Percentiles rank a stretch among this genome's conserved stretches.
phyloP scores from a whole-genome alignment of 2,329 filamentous ascomycete genomes.

The Cytospora paraplurivora region DNA sequence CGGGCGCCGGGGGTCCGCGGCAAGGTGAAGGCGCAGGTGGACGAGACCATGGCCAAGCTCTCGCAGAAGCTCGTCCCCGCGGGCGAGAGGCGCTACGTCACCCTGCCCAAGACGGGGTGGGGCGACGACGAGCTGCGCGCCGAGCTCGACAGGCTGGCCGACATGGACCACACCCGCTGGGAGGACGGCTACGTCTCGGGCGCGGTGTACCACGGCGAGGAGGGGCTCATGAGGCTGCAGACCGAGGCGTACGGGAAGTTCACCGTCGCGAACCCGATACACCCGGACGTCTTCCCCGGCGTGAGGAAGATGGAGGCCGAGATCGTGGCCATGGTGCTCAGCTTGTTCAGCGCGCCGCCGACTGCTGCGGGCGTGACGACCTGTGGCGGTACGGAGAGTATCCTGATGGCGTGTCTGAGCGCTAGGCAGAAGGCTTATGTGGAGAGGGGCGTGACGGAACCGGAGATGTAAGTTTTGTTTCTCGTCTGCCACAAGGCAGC shows the following conservation, averaged over 20 bases:
- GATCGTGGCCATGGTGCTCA: slow-evolving; percentile 91
- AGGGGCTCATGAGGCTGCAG: slow-evolving; percentile 79
- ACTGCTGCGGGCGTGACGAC: slow-evolving; percentile 86
- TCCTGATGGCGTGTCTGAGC: slow-evolving; percentile 90
- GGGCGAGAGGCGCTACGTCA: slow-evolving; percentile 71
- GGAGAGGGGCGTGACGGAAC: slow-evolving; percentile 86
- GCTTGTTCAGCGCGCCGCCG: slow-evolving; percentile 86
- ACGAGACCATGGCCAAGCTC: slow-evolving; percentile 76
- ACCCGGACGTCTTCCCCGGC: slow-evolving; percentile 96
- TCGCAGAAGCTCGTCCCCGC: slow-evolving; percentile 80
- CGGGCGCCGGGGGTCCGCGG: slow-evolving; percentile 82
- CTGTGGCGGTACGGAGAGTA: slow-evolving; percentile 92
- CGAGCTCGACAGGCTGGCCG: slow-evolving; percentile 77
- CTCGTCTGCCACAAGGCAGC: background rate
- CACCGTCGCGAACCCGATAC: slow-evolving; percentile 93
- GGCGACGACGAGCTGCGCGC: slow-evolving; percentile 73
- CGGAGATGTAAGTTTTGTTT: slow-evolving; percentile 76
- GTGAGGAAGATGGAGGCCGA: slow-evolving; percentile 99
- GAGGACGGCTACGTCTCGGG: slow-evolving; percentile 94
- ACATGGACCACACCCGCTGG: slow-evolving; percentile 94
- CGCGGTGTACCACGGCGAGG: slow-evolving; percentile 93
- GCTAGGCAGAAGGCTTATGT: slow-evolving; percentile 85
- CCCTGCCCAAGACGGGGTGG: slow-evolving; percentile 83
- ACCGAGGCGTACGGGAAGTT: slow-evolving; percentile 93
- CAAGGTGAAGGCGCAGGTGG: slow-evolving; percentile 82